These are phyloP conservation scores for Xylariomycetidae sp. DNA, from an alignment of 2,329 filamentous ascomycete species.

Conservation along the genomic window DNA sequence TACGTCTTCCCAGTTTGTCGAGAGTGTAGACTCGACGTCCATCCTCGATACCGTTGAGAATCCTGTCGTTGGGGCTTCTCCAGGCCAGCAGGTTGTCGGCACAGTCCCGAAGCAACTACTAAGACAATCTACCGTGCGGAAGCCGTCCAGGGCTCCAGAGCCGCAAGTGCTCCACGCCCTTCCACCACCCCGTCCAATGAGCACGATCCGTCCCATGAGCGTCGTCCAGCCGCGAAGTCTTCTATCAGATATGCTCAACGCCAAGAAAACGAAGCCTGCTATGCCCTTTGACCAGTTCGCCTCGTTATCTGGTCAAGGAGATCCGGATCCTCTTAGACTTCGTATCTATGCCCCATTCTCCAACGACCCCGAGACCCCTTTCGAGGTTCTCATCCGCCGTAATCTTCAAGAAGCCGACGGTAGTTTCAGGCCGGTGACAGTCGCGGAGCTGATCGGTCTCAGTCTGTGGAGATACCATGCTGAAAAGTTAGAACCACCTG, in stretches of 20 bases:
- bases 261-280: conserved; percentile 61
- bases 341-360: conserved; percentile 74
- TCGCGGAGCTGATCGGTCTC: conserved; percentile 76
- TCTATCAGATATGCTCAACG: conserved; percentile 65
- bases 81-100: conserved; percentile 54
- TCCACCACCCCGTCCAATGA: conserved; percentile 64
- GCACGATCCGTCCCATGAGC: conserved; percentile 58
- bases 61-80: conserved; percentile 47
- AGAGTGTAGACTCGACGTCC: conserved; percentile 64
- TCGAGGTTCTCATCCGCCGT: conserved; percentile 66
- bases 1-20: conserved; percentile 58
- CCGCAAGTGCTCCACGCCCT: conserved; percentile 57
- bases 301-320: conserved; percentile 69
- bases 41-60: conserved; percentile 61
- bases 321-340: conserved; percentile 67
- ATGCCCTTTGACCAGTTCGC: conserved; percentile 74
- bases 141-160: conserved; percentile 49
- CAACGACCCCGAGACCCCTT: conserved; percentile 55
- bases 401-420: conserved; percentile 63
- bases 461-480: conserved; percentile 73
- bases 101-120: conserved; percentile 56
- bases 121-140: conserved; percentile 58
- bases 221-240: conserved; percentile 64
- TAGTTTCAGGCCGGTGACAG: conserved; percentile 57
- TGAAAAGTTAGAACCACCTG: conserved; percentile 63